These are phyloP conservation scores for Gypsophila paniculata DNA, from an alignment of 179 eudicot species.

Conservation along the genomic window DNA sequence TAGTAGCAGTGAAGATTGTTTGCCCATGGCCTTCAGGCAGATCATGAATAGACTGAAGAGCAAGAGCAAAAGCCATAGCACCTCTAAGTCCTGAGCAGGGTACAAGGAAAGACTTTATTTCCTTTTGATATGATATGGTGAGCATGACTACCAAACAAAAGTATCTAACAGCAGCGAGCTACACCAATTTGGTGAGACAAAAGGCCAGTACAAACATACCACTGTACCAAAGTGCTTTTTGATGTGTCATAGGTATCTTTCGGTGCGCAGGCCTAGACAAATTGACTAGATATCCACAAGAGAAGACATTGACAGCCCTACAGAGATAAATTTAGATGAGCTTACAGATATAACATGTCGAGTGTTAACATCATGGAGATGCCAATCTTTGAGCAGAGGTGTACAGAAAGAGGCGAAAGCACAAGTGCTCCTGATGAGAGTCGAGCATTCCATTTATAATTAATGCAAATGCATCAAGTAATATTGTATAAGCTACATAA, in stretches of 20 bases:
- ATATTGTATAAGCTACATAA: not conserved
- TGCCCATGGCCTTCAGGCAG: constrained; percentile 99
- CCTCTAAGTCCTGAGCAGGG: constrained; percentile 80
- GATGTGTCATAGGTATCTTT: constrained; percentile 80
- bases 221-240: constrained; percentile 98
- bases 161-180: constrained; percentile 4
- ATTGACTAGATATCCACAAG: constrained; percentile 89
- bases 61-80: constrained; percentile 99
- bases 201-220: too few relatives aligned
- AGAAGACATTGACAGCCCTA: constrained; percentile 93
- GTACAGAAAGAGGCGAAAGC: not conserved
- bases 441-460: not conserved
- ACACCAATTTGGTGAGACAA: not conserved
- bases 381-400: not conserved
- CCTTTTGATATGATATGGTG: not conserved
- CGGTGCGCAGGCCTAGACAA: constrained; percentile 74
- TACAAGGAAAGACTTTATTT: constrained; percentile 5
- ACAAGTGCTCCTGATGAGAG: constrained; percentile 1
- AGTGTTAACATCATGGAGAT: not conserved
- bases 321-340: constrained; percentile 22
- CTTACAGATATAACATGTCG: not conserved
- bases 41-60: constrained; percentile 96
- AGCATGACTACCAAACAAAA: not conserved
- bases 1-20: constrained; percentile 95
- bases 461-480: not conserved